These are phyloP conservation scores for Auricularia auricula-judae DNA, from an alignment of 768 basidiomycete species.

Conservation along the genomic window DNA sequence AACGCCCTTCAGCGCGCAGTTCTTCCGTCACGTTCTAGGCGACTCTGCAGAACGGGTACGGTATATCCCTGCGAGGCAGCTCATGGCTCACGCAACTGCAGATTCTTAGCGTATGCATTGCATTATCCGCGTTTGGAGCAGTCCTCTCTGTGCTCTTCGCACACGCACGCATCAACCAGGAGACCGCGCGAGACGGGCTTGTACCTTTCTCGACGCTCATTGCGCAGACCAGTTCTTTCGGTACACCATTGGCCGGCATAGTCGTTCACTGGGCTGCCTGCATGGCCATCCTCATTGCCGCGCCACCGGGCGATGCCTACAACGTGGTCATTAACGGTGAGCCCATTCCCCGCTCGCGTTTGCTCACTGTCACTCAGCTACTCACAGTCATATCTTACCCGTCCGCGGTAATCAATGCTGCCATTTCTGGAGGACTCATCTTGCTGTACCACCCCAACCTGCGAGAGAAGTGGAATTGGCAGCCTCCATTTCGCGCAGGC, in stretches of 20 bases:
- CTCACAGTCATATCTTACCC: constrained; percentile 47
- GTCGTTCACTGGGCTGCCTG: constrained; percentile 53
- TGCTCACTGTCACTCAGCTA: background rate
- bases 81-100: constrained; percentile 13
- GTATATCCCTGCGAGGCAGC: background rate
- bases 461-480: constrained; percentile 39
- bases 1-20: constrained; percentile 39
- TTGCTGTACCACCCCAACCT: constrained; percentile 38
- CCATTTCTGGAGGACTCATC: constrained; percentile 51
- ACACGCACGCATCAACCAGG: constrained; percentile 66
- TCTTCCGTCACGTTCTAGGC: constrained; percentile 67
- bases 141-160: constrained; percentile 52
- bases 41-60: constrained; percentile 45
- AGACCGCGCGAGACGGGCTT: constrained; percentile 61
- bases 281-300: constrained; percentile 37
- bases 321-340: constrained; percentile 55
- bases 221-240: constrained; percentile 60
- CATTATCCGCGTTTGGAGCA: constrained; percentile 55
- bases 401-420: constrained; percentile 42
- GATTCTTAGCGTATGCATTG: constrained; percentile 51
- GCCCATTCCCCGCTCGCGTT: constrained; percentile 11
- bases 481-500: constrained; percentile 53
- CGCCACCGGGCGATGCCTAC: constrained; percentile 67
- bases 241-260: constrained; percentile 53
- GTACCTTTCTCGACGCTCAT: constrained; percentile 58